phyloP scores from a whole-genome alignment of 306 rosid species.

The Quercus parvula region DNA sequence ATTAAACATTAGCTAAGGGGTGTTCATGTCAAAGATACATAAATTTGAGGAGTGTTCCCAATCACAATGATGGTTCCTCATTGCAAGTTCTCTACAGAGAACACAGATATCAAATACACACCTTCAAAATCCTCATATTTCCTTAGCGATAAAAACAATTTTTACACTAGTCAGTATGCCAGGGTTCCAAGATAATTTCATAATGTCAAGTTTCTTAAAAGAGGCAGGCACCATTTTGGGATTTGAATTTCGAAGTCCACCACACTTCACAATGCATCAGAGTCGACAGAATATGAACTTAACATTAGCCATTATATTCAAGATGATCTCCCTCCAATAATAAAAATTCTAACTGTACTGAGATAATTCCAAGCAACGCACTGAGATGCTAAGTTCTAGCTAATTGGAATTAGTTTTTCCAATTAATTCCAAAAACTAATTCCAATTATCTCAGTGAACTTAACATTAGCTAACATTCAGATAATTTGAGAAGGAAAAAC shows the following conservation, averaged over 20 bases:
- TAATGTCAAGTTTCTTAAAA: background rate
- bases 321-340: background rate
- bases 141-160: background rate
- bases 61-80: background rate
- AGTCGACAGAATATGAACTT: background rate
- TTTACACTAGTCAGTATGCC: background rate
- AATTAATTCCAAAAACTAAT: too few species aligned
- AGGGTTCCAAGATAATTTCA: background rate
- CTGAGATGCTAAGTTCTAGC: background rate
- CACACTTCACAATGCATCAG: background rate
- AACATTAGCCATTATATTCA: background rate
- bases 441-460: too few species aligned
- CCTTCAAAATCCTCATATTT: background rate
- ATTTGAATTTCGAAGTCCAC: background rate
- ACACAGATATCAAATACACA: background rate
- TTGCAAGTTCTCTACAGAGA: background rate
- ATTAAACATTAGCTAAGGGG: too few species aligned
- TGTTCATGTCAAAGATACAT: too few species aligned
- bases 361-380: background rate
- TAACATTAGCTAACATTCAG: too few species aligned
- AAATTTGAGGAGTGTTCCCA: too few species aligned
- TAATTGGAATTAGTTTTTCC: too few species aligned
- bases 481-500: constrained; percentile 7
- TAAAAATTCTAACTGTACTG: background rate
- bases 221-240: background rate